Evolutionary conservation across 208 protist species (phyloP).

Genomic region (Plasmodiophora brassicae): DNA sequence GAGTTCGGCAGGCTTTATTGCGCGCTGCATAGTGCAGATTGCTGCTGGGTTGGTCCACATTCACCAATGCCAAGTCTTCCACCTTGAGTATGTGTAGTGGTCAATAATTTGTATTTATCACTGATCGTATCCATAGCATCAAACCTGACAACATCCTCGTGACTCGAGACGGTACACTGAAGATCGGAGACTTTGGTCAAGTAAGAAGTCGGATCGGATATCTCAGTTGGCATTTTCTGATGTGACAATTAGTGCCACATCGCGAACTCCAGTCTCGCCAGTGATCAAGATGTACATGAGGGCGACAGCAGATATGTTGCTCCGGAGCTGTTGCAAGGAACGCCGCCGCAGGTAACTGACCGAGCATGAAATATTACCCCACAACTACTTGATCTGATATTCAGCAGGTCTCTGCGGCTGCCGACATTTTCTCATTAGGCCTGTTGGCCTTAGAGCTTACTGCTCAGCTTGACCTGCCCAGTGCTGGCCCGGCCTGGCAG

Average conservation of each 20-base stretch:
- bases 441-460: neutral
- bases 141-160: neutral
- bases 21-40: neutral
- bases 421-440: neutral
- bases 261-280: neutral
- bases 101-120: neutral
- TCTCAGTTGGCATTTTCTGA: neutral
- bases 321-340: neutral
- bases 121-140: neutral
- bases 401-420: neutral
- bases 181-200: neutral
- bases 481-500: neutral
- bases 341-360: neutral
- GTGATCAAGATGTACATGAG: neutral
- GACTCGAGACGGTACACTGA: neutral
- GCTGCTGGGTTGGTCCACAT: neutral
- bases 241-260: neutral
- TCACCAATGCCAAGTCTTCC: neutral
- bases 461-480: neutral
- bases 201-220: neutral
- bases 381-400: neutral
- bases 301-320: neutral
- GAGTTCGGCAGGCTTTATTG: neutral
- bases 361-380: neutral
- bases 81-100: neutral